A percentile compares a stretch with the other conserved stretches of the same genome.
Evolutionary conservation across 306 rosid species (phyloP).

Genomic region (Mimosa pudica): DNA sequence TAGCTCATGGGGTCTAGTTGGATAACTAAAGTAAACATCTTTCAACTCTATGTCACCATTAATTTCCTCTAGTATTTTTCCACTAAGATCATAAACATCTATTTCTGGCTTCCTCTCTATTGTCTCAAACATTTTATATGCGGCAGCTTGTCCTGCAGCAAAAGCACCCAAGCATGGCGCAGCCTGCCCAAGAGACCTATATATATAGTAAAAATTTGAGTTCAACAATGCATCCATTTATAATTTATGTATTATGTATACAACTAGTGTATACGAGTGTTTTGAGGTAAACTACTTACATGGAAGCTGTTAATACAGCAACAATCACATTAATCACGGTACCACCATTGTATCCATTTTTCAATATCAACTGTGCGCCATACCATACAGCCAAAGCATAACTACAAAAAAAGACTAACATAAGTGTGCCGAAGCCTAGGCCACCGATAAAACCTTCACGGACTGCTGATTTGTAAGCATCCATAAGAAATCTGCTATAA

Average conservation of each 20-base stretch:
- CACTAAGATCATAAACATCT: constrained; percentile 59
- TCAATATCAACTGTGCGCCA: constrained; percentile 67
- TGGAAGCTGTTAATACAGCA: constrained; percentile 71
- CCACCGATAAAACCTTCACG: constrained; percentile 64
- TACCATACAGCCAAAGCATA: constrained; percentile 78
- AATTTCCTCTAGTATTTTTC: constrained; percentile 57
- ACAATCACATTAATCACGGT: constrained; percentile 61
- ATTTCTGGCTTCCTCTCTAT: constrained; percentile 73
- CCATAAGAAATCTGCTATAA: constrained; percentile 56
- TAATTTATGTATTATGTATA: no score
- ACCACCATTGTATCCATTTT: constrained; percentile 68
- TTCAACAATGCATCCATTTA: neutral
- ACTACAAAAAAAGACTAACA: constrained; percentile 54
- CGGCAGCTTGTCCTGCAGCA: constrained; percentile 87
- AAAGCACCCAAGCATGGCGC: constrained; percentile 76
- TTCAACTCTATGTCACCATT: constrained; percentile 65
- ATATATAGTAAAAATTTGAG: neutral
- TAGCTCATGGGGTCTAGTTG: constrained; percentile 72
- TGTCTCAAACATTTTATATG: constrained; percentile 79
- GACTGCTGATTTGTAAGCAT: constrained; percentile 72
- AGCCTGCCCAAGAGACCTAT: constrained; percentile 78
- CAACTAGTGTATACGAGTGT: no score
- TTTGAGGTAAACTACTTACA: constrained; percentile 45
- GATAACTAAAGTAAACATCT: constrained; percentile 69
- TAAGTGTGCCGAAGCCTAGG: constrained; percentile 54